phyloP scores from a whole-genome alignment of 345 rosid genomes.

The Populus nigra region DNA sequence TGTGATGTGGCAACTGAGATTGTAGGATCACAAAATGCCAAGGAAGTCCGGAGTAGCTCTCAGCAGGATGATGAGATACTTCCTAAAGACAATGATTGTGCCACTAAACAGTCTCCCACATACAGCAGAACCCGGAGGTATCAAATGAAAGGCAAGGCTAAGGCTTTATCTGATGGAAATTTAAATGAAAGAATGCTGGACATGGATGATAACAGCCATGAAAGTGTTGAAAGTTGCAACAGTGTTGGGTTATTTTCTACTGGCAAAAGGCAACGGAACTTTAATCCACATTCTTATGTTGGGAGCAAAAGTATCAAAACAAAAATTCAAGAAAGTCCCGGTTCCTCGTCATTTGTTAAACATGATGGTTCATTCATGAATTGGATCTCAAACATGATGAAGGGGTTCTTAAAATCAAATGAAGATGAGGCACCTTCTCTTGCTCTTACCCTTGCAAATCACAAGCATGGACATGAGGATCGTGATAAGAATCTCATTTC shows the following conservation, averaged over 20 bases:
- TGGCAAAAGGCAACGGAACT: slow-evolving; percentile 48
- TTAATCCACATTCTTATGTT: slow-evolving; percentile 48
- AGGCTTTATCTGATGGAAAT: slow-evolving; percentile 58
- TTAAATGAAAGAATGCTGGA: slow-evolving; percentile 35
- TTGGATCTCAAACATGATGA: slow-evolving; percentile 88
- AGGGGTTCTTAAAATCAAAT: slow-evolving; percentile 54
- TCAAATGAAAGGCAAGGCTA: slow-evolving; percentile 55
- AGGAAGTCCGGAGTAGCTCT: slow-evolving; percentile 27
- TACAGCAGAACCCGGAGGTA: slow-evolving; percentile 30
- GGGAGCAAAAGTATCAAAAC: slow-evolving; percentile 64
- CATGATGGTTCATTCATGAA: slow-evolving; percentile 83
- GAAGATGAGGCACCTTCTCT: slow-evolving; percentile 36
- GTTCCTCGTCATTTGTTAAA: slow-evolving; percentile 46
- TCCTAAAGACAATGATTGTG: slow-evolving; percentile 20
- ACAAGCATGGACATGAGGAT: slow-evolving; percentile 25
- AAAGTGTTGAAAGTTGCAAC: slow-evolving; percentile 88
- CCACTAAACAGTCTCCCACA: slow-evolving; percentile 26
- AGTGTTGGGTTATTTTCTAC: slow-evolving; percentile 44
- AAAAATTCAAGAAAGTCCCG: slow-evolving; percentile 43
- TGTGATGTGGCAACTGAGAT: slow-evolving; percentile 23
- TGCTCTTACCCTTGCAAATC: slow-evolving; percentile 37
- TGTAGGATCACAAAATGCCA: slow-evolving; percentile 30
- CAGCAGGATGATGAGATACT: slow-evolving; percentile 30
- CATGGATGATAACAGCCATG: slow-evolving; percentile 61
- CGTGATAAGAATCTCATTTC: slow-evolving; percentile 21